Evolutionary conservation across 2,329 filamentous ascomycete species (phyloP).

Genomic region (Cytospora schulzeri): DNA sequence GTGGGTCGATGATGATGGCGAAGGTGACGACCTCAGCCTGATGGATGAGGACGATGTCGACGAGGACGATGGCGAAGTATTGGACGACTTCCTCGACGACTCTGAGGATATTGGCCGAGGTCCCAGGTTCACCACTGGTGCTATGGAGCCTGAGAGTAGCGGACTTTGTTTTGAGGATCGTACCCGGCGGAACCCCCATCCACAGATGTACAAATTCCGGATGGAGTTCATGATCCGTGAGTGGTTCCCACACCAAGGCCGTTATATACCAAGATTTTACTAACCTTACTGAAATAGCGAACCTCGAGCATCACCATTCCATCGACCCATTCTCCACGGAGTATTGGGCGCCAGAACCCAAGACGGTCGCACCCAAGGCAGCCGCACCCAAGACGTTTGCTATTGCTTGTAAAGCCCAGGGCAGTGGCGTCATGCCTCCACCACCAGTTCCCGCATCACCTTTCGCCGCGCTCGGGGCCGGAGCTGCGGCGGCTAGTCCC

Average conservation of each 20-base stretch:
- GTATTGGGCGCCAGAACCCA: slow-evolving; percentile 68
- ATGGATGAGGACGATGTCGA: slow-evolving; percentile 71
- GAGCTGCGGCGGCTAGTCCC: slow-evolving; percentile 12
- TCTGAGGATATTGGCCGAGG: slow-evolving; percentile 67
- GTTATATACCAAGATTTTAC: background rate
- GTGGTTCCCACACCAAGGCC: slow-evolving; percentile 35
- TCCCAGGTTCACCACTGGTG: slow-evolving; percentile 63
- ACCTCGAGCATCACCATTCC: slow-evolving; percentile 50
- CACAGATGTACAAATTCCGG: slow-evolving; percentile 60
- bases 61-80: slow-evolving; percentile 74
- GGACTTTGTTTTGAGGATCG: slow-evolving; percentile 82
- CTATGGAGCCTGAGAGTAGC: slow-evolving; percentile 74
- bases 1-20: slow-evolving; percentile 75
- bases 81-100: slow-evolving; percentile 89
- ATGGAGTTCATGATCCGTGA: slow-evolving; percentile 76
- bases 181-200: slow-evolving; percentile 48
- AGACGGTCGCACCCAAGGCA: slow-evolving; percentile 5
- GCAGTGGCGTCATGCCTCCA: slow-evolving; percentile 34
- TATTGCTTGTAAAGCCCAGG: slow-evolving; percentile 34
- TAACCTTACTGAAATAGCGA: slow-evolving; percentile 37
- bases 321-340: slow-evolving; percentile 84
- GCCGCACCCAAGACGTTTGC: slow-evolving; percentile 31
- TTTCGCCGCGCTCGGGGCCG: slow-evolving; percentile 23
- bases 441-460: slow-evolving; percentile 31
- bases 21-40: slow-evolving; percentile 61